Evolutionary conservation across 2,329 filamentous ascomycete genomes (phyloP).

Genomic region (Exophiala sp.): DNA sequence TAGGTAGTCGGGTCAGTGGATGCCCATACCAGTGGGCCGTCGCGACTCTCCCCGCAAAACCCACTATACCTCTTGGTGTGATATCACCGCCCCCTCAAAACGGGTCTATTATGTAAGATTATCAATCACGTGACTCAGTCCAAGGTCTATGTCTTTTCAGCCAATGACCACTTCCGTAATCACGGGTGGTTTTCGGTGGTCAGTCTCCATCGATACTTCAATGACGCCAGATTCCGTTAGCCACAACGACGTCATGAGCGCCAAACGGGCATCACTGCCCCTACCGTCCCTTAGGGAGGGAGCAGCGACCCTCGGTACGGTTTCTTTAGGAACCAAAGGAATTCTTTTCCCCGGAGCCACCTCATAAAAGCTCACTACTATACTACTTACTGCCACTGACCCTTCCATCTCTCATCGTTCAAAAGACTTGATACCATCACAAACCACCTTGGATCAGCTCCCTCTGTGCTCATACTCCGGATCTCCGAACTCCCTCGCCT

Average conservation of each 20-base stretch:
- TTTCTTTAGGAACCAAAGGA: background rate
- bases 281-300: background rate
- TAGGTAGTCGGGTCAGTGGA: no score
- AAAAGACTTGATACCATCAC: no score
- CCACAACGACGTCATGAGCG: constrained; percentile 8
- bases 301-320: background rate
- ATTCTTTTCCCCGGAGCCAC: background rate
- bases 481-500: no score
- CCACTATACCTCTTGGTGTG: no score
- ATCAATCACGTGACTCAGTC: no score
- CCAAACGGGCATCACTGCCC: background rate
- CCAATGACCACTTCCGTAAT: background rate
- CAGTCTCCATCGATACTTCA: background rate
- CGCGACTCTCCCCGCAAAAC: no score
- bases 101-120: no score
- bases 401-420: background rate
- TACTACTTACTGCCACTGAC: background rate
- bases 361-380: background rate
- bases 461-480: no score
- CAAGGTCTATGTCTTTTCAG: background rate
- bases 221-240: constrained; percentile 11
- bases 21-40: no score
- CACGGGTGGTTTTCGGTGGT: no score
- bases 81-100: background rate
- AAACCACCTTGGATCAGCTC: no score